Base-by-base conservation (phyloP, 129 eudicot species). In the Flaveria linearis region DNA sequence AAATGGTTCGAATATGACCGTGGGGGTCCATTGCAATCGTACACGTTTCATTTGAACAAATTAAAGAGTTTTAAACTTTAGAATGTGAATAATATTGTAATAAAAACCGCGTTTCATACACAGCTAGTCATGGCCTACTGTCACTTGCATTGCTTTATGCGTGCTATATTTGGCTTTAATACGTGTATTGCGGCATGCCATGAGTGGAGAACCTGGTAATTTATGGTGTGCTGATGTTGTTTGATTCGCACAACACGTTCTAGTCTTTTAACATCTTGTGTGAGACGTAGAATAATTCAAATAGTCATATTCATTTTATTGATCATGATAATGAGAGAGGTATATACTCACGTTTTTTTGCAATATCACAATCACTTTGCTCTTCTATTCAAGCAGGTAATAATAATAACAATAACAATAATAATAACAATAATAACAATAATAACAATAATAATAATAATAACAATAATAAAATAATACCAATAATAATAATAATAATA, bases 21-120 rank as follows among this genome's bases (percentile, higher is more conserved):
- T n/a, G 15, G 11, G 75, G 84, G 84, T 56, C 80, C 84, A 66
- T 33, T 18, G 56, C 45, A 73, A 39, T 80, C 79, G 55, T 74
- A 68, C 84, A 67, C 84, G 79, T 73, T 80, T 73, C 42, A 42
- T 73, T 51, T 73, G 2, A 28, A 72, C 13, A n/a, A 39, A 65
- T 1, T 8, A n/a, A 51, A 15, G 18, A 20, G 15, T 73, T 73
- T 41, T 25, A 11, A 72, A 28, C 46, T 39, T 25, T 46, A 26
- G 53, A 42, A 51, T 25, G 1, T 26, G 9, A 43, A 73, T 46
- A 45, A 20, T 71, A 22, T 50, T 33, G 22, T 78, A 14, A 25
- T 15, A 49, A 18, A 33, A 51, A 39, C 9, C 51, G 36, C 10
- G 47, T 28, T 72, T 28, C 6, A 16, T 14, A 17, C 17, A 9